These are phyloP conservation scores for Panaeolus papilionaceus DNA, from an alignment of 768 basidiomycete species.

Conservation along the genomic window DNA sequence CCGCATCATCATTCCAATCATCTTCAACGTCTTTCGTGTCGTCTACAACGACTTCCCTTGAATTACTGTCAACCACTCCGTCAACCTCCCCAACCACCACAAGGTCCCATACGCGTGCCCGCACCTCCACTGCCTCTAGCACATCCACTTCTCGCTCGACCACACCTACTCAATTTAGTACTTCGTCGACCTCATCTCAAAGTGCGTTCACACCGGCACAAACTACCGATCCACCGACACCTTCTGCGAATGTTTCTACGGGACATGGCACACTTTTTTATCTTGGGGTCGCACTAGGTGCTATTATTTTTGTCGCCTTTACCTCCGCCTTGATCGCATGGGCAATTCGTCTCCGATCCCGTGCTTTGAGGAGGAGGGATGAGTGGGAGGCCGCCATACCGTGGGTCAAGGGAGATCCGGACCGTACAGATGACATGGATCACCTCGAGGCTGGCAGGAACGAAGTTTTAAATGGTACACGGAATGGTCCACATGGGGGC, in stretches of 20 bases:
- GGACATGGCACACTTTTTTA: slow-evolving; percentile 51
- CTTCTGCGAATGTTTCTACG: slow-evolving; percentile 22
- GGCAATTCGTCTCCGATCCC: slow-evolving; percentile 49
- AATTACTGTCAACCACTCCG: slow-evolving; percentile 1
- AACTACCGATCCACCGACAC: slow-evolving; percentile 11
- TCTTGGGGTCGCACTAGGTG: slow-evolving; percentile 54
- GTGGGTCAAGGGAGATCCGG: slow-evolving; percentile 36
- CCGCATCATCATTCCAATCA: slow-evolving; percentile 6
- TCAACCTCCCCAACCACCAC: slow-evolving; percentile 9
- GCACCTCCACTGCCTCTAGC: background rate
- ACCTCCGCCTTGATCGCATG: slow-evolving; percentile 55
- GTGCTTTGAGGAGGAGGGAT: slow-evolving; percentile 38
- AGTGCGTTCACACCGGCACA: slow-evolving; percentile 12
- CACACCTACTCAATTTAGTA: slow-evolving; percentile 1
- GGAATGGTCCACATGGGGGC: slow-evolving; percentile 44
- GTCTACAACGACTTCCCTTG: background rate
- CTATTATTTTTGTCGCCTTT: slow-evolving; percentile 50
- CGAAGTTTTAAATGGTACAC: slow-evolving; percentile 27
- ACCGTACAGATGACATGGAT: slow-evolving; percentile 32
- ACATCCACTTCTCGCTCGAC: background rate
- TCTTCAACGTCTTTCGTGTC: slow-evolving; percentile 2
- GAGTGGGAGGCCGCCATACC: slow-evolving; percentile 42
- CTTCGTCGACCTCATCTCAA: slow-evolving; percentile 1
- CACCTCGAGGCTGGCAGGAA: slow-evolving; percentile 32
- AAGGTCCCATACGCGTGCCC: background rate